Conservation (phyloP, 176 grass and related monocot genomes). For the Juncus inflexus region DNA sequence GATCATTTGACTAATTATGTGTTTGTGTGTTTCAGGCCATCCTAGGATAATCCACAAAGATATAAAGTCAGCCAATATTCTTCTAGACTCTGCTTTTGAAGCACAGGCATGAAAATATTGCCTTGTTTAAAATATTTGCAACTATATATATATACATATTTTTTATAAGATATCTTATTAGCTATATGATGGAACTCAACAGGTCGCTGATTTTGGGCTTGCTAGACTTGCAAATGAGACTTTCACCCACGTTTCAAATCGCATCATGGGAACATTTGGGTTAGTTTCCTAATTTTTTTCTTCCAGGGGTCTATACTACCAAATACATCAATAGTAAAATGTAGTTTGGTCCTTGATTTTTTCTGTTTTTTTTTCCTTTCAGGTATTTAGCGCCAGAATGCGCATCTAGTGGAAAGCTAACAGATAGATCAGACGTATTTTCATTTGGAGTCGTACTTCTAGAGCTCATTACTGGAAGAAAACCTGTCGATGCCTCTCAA, state of each 20-base stretch:
- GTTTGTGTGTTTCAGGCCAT: slow-evolving; percentile 45
- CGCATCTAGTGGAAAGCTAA: slow-evolving; percentile 75
- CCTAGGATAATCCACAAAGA: slow-evolving; percentile 86
- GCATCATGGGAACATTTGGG: slow-evolving; percentile 88
- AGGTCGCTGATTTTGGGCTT: slow-evolving; percentile 95
- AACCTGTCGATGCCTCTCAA: slow-evolving; percentile 50
- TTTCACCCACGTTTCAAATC: slow-evolving; percentile 60
- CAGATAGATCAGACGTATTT: slow-evolving; percentile 78
- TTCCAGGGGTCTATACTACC: too few species aligned
- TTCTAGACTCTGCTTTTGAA: slow-evolving; percentile 76
- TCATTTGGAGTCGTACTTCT: slow-evolving; percentile 89
- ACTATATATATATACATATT: neutral
- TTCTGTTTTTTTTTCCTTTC: neutral
- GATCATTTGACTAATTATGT: too few species aligned
- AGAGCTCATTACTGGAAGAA: slow-evolving; percentile 81
- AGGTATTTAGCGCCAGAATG: slow-evolving; percentile 89
- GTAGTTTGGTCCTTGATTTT: neutral
- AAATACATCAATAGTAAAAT: too few species aligned
- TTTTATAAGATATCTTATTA: neutral
- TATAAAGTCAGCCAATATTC: slow-evolving; percentile 86
- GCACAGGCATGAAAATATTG: slow-evolving; percentile 45
- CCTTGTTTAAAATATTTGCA: too few species aligned
- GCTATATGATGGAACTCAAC: neutral
- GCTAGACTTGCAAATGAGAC: slow-evolving; percentile 66
- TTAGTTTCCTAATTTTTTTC: slow-evolving; percentile 18